Evolutionary conservation across 331 rosid species (phyloP).

Genomic region (Saraca asoca): DNA sequence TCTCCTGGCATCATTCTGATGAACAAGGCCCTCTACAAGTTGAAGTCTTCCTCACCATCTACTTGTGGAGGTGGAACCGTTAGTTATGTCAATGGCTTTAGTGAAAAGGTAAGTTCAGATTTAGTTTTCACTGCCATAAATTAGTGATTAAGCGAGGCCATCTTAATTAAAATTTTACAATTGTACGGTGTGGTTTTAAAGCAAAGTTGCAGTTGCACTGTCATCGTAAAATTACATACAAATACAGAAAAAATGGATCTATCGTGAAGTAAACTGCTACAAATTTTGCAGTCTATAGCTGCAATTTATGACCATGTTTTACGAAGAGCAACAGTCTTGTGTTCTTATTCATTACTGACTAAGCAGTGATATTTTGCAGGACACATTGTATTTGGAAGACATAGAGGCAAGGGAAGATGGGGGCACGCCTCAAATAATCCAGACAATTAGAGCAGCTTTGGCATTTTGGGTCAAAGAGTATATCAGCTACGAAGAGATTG

Average conservation of each 20-base stretch:
- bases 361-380: constrained; percentile 41
- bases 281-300: no score
- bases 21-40: constrained; percentile 57
- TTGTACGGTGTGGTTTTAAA: no score
- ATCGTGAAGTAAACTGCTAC: no score
- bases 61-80: constrained; percentile 94
- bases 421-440: constrained; percentile 89
- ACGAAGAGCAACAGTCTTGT: no score
- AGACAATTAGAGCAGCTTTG: constrained; percentile 77
- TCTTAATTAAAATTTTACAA: no score
- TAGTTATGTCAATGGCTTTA: constrained; percentile 68
- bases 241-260: no score
- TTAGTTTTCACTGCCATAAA: no score
- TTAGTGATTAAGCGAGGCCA: no score
- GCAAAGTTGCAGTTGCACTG: no score
- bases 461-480: constrained; percentile 89
- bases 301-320: no score
- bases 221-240: no score
- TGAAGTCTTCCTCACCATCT: constrained; percentile 66
- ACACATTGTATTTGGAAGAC: constrained; percentile 64
- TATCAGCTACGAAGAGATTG: constrained; percentile 59
- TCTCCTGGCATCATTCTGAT: constrained; percentile 72
- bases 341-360: no score
- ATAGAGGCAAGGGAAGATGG: constrained; percentile 86
- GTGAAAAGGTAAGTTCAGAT: constrained; percentile 51